Base-by-base conservation (phyloP, 345 rosid genomes). In the Noccaea bulbosa region DNA sequence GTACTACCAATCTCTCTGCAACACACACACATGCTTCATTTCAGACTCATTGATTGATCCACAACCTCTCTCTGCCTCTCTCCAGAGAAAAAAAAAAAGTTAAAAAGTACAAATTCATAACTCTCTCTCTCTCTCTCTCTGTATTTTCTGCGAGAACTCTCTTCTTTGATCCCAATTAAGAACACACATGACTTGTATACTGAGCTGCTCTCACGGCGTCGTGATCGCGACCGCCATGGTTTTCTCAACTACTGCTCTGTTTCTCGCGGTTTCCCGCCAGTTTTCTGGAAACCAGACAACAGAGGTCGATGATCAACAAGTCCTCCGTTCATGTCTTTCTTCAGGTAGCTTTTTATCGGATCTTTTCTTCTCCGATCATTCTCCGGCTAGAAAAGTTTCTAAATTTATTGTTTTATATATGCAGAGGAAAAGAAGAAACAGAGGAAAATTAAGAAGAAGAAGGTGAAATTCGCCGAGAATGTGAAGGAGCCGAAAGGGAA, bases 201-300 rank as follows among this genome's bases (percentile, higher is more conserved):
- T 85, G 0, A 79, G 77, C 63, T 75, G 75, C 34, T 83, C 85
- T 34, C 82, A 83, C 48, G 80, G 84, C 11, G 67, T 92, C 55
- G 88, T 88, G 16, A 69, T 92, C 22, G 98, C 91, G 6, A 83
- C 96, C 0, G 95, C 92, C 63, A 88, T 92, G 91, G 87, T 81
- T 3, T 87, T 92, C 67, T 90, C 98, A 20, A 84, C 79, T 74
- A 88, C 98, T 20, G 83, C 84, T 30, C 77, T 92, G 58, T 84
- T 81, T 64, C 84, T 92, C 2, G 81, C 93, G 7, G 79, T 88
- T 41, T 85, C 93, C 51, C 84, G 83, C 78, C 84, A 80, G 20
- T 47, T 71, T 40, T 70, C 76, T 48, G 63, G 55, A 34, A 78
- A 50, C 61, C 77, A 41, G 1, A 71, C 76, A 43, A 48, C 83